Conservation (phyloP, 805 yeast species). For the Yamadazyma kitorensis region DNA sequence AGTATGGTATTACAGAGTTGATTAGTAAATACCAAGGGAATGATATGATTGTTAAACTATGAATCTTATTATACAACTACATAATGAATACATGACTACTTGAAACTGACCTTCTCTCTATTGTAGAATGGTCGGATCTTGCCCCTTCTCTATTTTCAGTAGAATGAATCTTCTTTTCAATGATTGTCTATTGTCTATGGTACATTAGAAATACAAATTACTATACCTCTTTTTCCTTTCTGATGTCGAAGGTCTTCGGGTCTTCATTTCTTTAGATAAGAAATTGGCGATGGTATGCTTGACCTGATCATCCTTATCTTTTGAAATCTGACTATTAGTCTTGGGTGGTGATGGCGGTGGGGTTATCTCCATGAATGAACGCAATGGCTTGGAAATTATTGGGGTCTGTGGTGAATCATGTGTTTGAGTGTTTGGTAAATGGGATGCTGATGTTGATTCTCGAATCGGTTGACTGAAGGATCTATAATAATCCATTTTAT, state of each 20-base stretch:
- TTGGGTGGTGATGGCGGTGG: slow-evolving; percentile 3
- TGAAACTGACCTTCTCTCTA: not conserved
- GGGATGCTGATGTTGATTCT: not conserved
- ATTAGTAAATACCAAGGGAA: slow-evolving; percentile 26
- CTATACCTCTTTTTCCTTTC: too few relatives aligned
- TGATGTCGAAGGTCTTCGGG: too few relatives aligned
- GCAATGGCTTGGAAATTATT: not conserved
- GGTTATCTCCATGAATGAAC: not conserved
- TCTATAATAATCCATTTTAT: too few relatives aligned
- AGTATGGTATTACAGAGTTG: slow-evolving; percentile 63
- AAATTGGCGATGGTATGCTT: slow-evolving; percentile 9
- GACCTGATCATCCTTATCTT: slow-evolving; percentile 4
- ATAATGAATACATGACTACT: not conserved
- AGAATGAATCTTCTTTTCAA: too few relatives aligned
- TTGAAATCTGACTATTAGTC: not conserved
- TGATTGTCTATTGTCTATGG: too few relatives aligned
- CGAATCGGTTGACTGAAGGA: too few relatives aligned
- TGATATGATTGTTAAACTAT: slow-evolving; percentile 37
- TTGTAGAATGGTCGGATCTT: not conserved
- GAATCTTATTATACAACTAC: too few relatives aligned
- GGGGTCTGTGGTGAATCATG: not conserved
- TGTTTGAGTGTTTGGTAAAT: not conserved
- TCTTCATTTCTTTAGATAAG: slow-evolving; percentile 2
- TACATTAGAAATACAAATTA: too few relatives aligned
- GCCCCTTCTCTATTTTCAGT: too few relatives aligned